Evolutionary conservation across 192 early-diverging fungal species (phyloP).

Genomic region (Gigaspora rosea): DNA sequence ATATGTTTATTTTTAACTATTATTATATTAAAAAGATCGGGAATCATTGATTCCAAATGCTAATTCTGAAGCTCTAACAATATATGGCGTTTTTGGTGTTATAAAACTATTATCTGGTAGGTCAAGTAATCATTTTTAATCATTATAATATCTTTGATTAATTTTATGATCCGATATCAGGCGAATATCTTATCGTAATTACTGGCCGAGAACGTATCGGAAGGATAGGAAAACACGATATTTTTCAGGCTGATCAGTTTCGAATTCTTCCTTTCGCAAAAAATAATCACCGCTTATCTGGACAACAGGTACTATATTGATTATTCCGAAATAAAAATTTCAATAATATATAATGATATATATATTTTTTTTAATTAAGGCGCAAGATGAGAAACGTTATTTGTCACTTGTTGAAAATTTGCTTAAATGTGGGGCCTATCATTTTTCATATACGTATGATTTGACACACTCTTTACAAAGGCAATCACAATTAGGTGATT

Average conservation of each 20-base stretch:
- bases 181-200: slow-evolving; percentile 76
- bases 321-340: too few species aligned
- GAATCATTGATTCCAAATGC: slow-evolving; percentile 40
- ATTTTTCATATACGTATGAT: slow-evolving; percentile 88
- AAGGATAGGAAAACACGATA: slow-evolving; percentile 55
- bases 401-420: slow-evolving; percentile 51
- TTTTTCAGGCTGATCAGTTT: slow-evolving; percentile 66
- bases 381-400: slow-evolving; percentile 50
- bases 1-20: background rate
- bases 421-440: slow-evolving; percentile 53
- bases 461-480: slow-evolving; percentile 85
- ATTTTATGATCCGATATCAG: slow-evolving; percentile 38
- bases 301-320: slow-evolving; percentile 43
- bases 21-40: slow-evolving; percentile 34
- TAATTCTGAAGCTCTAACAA: slow-evolving; percentile 55
- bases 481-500: slow-evolving; percentile 51
- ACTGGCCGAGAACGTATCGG: slow-evolving; percentile 67
- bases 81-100: slow-evolving; percentile 76
- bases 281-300: slow-evolving; percentile 39
- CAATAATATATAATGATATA: too few species aligned
- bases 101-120: slow-evolving; percentile 69
- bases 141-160: background rate
- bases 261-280: slow-evolving; percentile 55
- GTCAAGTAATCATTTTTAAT: background rate
- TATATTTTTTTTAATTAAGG: slow-evolving; percentile 29